These are phyloP conservation scores for Jaminaea rosea DNA, from an alignment of 1,284 basidiomycete species.

Conservation along the genomic window DNA sequence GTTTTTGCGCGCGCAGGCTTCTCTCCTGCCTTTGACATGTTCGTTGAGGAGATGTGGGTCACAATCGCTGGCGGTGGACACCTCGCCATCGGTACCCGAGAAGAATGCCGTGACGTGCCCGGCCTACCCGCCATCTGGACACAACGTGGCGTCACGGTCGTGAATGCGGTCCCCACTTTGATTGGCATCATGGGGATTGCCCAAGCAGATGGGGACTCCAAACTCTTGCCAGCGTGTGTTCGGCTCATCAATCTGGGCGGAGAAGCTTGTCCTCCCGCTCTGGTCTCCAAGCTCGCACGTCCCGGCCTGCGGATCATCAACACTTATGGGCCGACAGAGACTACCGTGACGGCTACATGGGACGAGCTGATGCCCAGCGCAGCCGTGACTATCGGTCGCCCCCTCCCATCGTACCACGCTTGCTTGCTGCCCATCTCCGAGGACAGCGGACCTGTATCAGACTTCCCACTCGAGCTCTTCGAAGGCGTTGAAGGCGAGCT, in stretches of 20 bases:
- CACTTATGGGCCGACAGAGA: conserved; percentile 44
- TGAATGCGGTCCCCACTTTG: conserved; percentile 9
- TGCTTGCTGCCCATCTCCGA: conserved; percentile 12
- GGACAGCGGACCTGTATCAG: background rate
- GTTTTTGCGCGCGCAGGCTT: no score
- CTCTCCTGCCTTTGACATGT: conserved; percentile 9
- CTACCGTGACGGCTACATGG: conserved; percentile 41
- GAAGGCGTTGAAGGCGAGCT: conserved; percentile 39
- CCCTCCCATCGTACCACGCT: conserved; percentile 23
- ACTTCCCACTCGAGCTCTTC: background rate
- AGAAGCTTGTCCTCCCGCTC: conserved; percentile 8
- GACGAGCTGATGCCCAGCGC: conserved; percentile 22
- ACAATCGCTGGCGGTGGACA: conserved; percentile 10
- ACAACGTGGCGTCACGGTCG: conserved; percentile 5
- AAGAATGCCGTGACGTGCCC: conserved; percentile 7
- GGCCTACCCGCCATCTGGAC: conserved; percentile 5
- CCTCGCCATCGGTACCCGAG: conserved; percentile 3
- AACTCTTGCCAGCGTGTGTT: background rate
- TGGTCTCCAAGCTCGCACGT: conserved; percentile 2
- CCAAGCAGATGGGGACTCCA: background rate
- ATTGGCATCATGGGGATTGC: conserved; percentile 6
- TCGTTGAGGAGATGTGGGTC: conserved; percentile 8
- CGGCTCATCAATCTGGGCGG: conserved; percentile 9
- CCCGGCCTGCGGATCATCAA: conserved; percentile 23
- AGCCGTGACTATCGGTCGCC: conserved; percentile 29